A percentile compares a stretch with the other conserved stretches of the same genome.
These are phyloP conservation scores for Epichloe amarillans DNA, from an alignment of 2,329 filamentous ascomycete species.

Conservation along the genomic window DNA sequence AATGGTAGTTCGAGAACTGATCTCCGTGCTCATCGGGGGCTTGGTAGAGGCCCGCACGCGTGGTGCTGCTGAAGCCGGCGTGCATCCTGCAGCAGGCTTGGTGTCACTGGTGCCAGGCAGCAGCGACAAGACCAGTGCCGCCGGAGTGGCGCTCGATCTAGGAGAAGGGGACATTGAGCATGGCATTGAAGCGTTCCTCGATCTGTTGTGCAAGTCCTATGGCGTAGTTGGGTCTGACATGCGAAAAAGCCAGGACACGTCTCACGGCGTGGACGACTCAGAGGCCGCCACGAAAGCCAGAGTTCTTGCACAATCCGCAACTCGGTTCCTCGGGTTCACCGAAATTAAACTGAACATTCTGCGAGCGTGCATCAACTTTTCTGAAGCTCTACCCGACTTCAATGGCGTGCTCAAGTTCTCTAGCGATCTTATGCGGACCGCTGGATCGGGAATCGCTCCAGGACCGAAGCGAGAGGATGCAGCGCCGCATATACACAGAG, in stretches of 20 bases:
- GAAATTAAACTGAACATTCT: slow-evolving; percentile 77
- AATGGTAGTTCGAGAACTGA: slow-evolving; percentile 73
- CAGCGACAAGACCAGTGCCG: slow-evolving; percentile 34
- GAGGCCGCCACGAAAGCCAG: slow-evolving; percentile 40
- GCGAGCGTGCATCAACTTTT: slow-evolving; percentile 82
- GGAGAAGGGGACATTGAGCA: slow-evolving; percentile 52
- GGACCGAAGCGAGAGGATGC: slow-evolving; percentile 54
- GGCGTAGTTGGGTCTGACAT: slow-evolving; percentile 44
- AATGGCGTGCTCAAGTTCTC: slow-evolving; percentile 81
- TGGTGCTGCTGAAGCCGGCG: slow-evolving; percentile 88
- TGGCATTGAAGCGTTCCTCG: slow-evolving; percentile 51
- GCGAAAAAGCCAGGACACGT: slow-evolving; percentile 13
- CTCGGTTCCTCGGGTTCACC: slow-evolving; percentile 61
- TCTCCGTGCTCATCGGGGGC: slow-evolving; percentile 70
- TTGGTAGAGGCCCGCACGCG: slow-evolving; percentile 83
- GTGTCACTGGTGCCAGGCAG: slow-evolving; percentile 51
- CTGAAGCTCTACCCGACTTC: slow-evolving; percentile 86
- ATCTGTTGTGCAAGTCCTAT: slow-evolving; percentile 47
- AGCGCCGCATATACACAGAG: slow-evolving; percentile 55
- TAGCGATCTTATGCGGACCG: slow-evolving; percentile 67
- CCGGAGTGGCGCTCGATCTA: slow-evolving; percentile 42
- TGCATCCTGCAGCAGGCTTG: slow-evolving; percentile 83
- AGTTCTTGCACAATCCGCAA: slow-evolving; percentile 44
- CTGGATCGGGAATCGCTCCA: slow-evolving; percentile 67
- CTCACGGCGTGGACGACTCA: slow-evolving; percentile 26